These are phyloP conservation scores for Polygonum aviculare DNA, from an alignment of 148 eudicot genomes.

Conservation along the genomic window DNA sequence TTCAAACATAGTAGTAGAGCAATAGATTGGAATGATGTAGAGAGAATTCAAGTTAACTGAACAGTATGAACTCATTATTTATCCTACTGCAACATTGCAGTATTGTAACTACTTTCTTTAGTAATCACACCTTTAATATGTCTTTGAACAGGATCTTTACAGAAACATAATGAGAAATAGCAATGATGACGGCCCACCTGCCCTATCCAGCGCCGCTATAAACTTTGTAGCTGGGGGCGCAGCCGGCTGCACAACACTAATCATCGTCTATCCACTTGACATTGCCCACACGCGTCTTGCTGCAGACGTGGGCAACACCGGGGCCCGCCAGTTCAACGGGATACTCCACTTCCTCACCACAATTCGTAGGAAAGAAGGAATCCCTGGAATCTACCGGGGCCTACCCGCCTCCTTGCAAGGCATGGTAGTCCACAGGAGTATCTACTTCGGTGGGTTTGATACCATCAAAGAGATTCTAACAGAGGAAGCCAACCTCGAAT, in stretches of 20 bases:
- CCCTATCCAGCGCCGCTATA: conserved; percentile 55
- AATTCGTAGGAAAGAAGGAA: conserved; percentile 45
- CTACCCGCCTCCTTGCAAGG: conserved; percentile 95
- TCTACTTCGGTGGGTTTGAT: conserved; percentile 93
- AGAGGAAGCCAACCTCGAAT: conserved; percentile 38
- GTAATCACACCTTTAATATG: not conserved
- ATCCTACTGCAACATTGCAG: too few relatives aligned
- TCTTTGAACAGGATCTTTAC: conserved; percentile 65
- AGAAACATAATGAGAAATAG: conserved; percentile 49
- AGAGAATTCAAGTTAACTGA: not conserved
- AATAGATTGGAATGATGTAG: not conserved
- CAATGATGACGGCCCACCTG: conserved; percentile 37
- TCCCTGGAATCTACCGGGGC: conserved; percentile 77
- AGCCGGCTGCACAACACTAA: conserved; percentile 83
- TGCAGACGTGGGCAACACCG: conserved; percentile 62
- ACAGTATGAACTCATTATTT: too few relatives aligned
- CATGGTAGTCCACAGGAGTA: conserved; percentile 82
- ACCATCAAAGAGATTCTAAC: conserved; percentile 71
- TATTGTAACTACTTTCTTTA: too few relatives aligned
- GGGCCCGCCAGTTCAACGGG: conserved; percentile 72
- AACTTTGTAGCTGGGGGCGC: conserved; percentile 89
- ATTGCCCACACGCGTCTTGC: conserved; percentile 98
- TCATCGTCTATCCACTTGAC: conserved; percentile 87
- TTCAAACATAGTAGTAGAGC: not conserved
- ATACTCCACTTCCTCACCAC: conserved; percentile 66